Evolutionary conservation across 441 rosid genomes (phyloP), one percentile per base, ranked within the genome.

Genomic region (Adansonia gregorii): DNA sequence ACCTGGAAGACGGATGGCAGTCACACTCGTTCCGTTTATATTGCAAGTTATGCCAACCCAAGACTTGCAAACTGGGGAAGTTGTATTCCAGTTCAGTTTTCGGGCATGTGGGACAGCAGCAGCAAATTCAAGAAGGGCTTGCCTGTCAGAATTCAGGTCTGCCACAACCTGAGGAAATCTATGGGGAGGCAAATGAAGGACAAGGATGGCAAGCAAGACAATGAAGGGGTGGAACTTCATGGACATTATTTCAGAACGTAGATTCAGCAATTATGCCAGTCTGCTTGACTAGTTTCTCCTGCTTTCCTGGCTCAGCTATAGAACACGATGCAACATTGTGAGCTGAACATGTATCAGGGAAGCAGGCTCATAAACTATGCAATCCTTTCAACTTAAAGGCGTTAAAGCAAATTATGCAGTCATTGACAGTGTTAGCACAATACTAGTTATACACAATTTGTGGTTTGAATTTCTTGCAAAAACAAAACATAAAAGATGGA

Each of bases 11-110:
- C 79, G 88, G 19, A 90, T 72, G 1, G 85, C 83, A 6, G 85
- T 75, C 72, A 90, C 92, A 24, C 80, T 74, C 20, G 72, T 80
- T 60, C 76, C 73, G 65, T 73, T 73, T 9, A 41, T 11, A 61
- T 86, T 82, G 72, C 94, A 90, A 24, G 88, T 76, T 31, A 90
- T 82, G 52, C 94, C 92, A 4, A 87, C 66, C 94, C 94, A 90
- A 14, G 89, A 88, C 48, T 76, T 70, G 83, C 94, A 90, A 67
- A 88, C 70, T 14, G 88, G 76, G n/a, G 81, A 43, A 31, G 82
- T 61, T 58, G 81, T 76, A 79, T 86, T 85, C 92, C 94, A 90
- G 82, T 89, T 89, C 54, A 90, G 88, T 59, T 83, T 89, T 55
- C 87, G 85, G 76, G 82, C 87, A 75, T 87, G 91, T 51, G 90